phyloP scores from a whole-genome alignment of 495 filamentous ascomycete genomes.

The Schizothecium vesticola region DNA sequence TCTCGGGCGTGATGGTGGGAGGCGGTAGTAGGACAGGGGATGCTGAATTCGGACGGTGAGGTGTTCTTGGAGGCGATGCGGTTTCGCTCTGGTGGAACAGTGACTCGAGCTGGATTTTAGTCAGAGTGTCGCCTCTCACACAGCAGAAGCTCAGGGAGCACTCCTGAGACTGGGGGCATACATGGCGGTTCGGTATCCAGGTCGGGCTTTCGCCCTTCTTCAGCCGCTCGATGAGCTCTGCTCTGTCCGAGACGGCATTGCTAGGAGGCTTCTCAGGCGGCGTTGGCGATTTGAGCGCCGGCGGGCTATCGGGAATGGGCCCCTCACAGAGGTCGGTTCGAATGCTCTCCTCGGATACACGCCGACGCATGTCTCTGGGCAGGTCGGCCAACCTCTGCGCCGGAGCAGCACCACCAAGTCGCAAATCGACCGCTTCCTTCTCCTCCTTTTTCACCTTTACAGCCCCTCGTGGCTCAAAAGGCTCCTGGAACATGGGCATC shows the following conservation, averaged over 20 bases:
- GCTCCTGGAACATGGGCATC: constrained; percentile 59
- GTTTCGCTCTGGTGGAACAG: constrained; percentile 29
- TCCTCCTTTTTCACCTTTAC: background rate
- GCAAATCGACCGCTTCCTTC: background rate
- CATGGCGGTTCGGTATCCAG: constrained; percentile 63
- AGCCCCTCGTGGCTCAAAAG: constrained; percentile 27
- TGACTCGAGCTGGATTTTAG: constrained; percentile 32
- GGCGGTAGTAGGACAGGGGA: constrained; percentile 35
- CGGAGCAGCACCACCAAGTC: constrained; percentile 10
- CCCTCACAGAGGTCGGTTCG: constrained; percentile 54
- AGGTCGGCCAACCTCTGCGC: constrained; percentile 12
- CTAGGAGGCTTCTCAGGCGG: constrained; percentile 27
- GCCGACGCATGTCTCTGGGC: constrained; percentile 21
- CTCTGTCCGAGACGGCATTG: constrained; percentile 50
- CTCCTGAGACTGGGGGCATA: constrained; percentile 36
- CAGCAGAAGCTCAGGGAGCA: background rate
- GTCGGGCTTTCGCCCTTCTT: constrained; percentile 74
- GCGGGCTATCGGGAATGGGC: constrained; percentile 40
- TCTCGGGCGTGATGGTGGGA: constrained; percentile 40
- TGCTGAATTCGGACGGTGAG: constrained; percentile 32
- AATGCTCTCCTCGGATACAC: constrained; percentile 48
- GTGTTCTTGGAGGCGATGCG: constrained; percentile 30
- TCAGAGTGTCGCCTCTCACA: background rate
- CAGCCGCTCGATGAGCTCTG: constrained; percentile 76
- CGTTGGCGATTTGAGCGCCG: constrained; percentile 18